Conservation (phyloP, 108 stramenopile genomes). For the Cyclotella baltica region DNA sequence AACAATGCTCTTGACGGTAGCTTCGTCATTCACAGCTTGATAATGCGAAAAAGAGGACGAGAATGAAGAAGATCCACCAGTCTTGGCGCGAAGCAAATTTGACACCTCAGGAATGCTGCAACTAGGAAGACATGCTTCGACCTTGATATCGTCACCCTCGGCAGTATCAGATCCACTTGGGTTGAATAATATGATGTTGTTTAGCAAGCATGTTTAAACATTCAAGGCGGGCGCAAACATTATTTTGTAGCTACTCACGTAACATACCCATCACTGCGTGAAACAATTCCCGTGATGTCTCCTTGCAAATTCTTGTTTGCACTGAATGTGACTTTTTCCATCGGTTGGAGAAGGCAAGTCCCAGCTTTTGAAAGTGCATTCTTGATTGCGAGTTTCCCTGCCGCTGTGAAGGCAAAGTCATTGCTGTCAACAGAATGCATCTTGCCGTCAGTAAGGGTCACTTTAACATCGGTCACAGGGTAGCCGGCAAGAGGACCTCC, state of each 20-base stretch:
- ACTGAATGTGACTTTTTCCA: slow-evolving; percentile 43
- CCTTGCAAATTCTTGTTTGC: slow-evolving; percentile 30
- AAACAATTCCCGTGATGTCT: slow-evolving; percentile 33
- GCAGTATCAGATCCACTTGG: slow-evolving; percentile 12
- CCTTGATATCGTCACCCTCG: slow-evolving; percentile 3
- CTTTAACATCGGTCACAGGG: slow-evolving; percentile 48
- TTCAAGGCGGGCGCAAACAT: no score
- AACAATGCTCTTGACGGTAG: slow-evolving; percentile 14
- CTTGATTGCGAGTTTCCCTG: slow-evolving; percentile 42
- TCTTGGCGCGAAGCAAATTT: slow-evolving; percentile 31
- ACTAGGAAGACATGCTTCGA: slow-evolving; percentile 38
- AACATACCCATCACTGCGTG: slow-evolving; percentile 37
- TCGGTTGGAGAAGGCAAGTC: slow-evolving; percentile 44
- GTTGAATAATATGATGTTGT: no score
- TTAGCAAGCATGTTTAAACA: no score
- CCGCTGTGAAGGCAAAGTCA: slow-evolving; percentile 47
- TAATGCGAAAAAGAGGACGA: slow-evolving; percentile 37
- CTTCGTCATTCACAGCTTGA: slow-evolving; percentile 36
- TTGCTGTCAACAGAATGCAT: slow-evolving; percentile 52
- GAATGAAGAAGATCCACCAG: slow-evolving; percentile 27
- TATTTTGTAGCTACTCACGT: no score
- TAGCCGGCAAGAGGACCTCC: slow-evolving; percentile 48
- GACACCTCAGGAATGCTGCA: slow-evolving; percentile 36
- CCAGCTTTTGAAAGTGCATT: slow-evolving; percentile 25
- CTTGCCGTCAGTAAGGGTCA: slow-evolving; percentile 44